Base-by-base conservation (phyloP, 1,284 basidiomycete species). In the Cerrena zonata region DNA sequence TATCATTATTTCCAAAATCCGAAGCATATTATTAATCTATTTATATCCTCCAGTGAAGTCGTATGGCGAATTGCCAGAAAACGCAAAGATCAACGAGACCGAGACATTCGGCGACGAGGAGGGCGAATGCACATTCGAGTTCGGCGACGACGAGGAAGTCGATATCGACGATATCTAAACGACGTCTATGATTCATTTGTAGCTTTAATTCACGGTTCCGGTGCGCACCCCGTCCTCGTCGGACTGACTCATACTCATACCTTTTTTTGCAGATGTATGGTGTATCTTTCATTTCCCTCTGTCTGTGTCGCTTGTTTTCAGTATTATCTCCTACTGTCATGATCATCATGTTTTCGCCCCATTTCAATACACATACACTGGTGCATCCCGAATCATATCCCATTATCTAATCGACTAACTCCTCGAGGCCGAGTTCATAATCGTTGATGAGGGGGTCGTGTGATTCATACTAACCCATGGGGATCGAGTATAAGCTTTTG, bases 61-160 rank as follows among this genome's bases (percentile, higher is more conserved):
- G 23, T 97, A 98, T 66, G 94, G 96, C 51, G 96, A 99, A 70
- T 79, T 99, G 49, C 96, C 96, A 36, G 93, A 95, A 70, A 94
- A 91, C 62, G 94, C 94, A 64, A 96, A 96, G 78, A 96, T 99
- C 78, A 97, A 95, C 77, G 96, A 99, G 75, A 94, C 91, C 39
- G 93, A 94, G 62, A 86, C 83, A 25, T 93, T 93, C 68, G 91
- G 89, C 62, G 87, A 89, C 62, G 93, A 94, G 60, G 91, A 92
- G 56, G 92, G 85, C 58, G 91, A 91, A 60, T 89, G 88, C 66
- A 88, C 84, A 44, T 91, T 93, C 76, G 88, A 90, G 71, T 90
- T 91, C 64, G 90, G 88, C 52, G 90, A 91, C 61, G 91, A 91
- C 62, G 86, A 78, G 50, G 87, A 90, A 62, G 76, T 89, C 57